phyloP scores from a whole-genome alignment of 257 asterid species.

The Solanum peruvianum region DNA sequence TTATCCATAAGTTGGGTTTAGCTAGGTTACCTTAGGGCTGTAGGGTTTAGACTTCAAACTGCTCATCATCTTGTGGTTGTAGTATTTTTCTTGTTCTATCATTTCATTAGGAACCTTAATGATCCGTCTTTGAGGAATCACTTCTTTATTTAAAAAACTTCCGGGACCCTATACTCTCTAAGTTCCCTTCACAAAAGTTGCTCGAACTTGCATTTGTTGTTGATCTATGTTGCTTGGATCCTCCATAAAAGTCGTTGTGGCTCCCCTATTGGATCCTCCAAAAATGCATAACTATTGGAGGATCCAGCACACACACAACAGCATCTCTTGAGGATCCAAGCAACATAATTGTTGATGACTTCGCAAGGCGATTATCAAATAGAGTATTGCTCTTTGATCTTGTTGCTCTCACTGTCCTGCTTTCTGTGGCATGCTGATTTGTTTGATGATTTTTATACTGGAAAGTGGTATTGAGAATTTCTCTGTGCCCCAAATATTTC shows the following conservation, averaged over 20 bases:
- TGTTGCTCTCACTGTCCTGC: neutral
- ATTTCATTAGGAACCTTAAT: neutral
- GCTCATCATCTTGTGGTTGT: neutral
- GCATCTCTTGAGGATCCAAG: neutral
- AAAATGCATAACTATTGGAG: neutral
- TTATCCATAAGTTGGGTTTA: neutral
- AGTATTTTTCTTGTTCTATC: neutral
- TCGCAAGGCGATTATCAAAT: neutral
- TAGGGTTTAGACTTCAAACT: neutral
- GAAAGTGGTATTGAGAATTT: neutral
- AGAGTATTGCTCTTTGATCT: neutral
- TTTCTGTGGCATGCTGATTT: neutral
- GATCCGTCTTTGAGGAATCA: neutral
- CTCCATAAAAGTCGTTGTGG: neutral
- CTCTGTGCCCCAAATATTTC: neutral
- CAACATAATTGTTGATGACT: neutral
- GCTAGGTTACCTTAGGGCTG: neutral
- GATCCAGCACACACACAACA: neutral
- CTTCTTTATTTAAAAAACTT: neutral
- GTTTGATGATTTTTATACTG: neutral
- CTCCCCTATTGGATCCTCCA: neutral
- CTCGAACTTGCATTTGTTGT: neutral
- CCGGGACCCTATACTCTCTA: neutral
- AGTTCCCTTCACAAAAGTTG: neutral
- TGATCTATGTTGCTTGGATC: neutral